Conservation (phyloP, 176 grass and related monocot species). For the Musa acuminata region DNA sequence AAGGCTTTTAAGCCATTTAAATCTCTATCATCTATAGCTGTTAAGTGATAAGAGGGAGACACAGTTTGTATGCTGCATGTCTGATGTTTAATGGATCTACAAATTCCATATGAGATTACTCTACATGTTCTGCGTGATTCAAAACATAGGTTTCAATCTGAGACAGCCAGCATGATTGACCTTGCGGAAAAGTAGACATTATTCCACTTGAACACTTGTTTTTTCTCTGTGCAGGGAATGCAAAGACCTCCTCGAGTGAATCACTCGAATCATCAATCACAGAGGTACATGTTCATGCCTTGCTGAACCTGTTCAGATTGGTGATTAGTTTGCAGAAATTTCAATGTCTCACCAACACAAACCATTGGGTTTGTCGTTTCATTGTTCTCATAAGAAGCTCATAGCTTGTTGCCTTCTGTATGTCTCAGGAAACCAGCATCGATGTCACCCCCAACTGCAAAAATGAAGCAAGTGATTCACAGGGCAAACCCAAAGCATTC, state of each 20-base stretch:
- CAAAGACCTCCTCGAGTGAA: background rate
- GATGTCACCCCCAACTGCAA: background rate
- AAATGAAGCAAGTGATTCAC: background rate
- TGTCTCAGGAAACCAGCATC: background rate
- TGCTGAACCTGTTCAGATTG: background rate
- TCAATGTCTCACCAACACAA: background rate
- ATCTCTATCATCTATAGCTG: background rate
- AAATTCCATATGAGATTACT: background rate
- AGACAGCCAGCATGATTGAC: no score
- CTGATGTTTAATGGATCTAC: background rate
- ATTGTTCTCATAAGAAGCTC: background rate
- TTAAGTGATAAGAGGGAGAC: background rate
- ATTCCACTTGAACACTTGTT: background rate
- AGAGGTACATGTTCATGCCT: background rate
- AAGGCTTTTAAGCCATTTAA: conserved; percentile 24
- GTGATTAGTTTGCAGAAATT: background rate
- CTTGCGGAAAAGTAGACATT: background rate
- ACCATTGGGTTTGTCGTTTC: background rate
- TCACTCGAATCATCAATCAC: background rate
- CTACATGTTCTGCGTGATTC: background rate
- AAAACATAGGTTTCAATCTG: no score
- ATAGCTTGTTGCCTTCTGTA: background rate
- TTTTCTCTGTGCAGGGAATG: conserved; percentile 10
- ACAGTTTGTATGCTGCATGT: background rate
- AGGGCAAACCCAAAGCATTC: background rate